Conservation (phyloP, 106 monocot species). For the Vanilla planifolia region DNA sequence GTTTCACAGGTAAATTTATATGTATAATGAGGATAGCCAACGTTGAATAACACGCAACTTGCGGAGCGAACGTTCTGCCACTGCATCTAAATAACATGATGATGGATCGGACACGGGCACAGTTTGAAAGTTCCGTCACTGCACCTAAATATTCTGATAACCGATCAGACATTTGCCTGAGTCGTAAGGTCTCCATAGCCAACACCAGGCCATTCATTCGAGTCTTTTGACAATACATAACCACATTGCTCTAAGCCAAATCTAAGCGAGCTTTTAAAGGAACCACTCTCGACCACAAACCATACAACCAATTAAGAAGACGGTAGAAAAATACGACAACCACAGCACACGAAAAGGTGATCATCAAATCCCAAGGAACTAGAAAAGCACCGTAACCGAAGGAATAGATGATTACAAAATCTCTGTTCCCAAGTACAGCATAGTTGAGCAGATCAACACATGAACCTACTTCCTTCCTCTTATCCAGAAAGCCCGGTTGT, state of each 20-base stretch:
- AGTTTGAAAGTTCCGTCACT: too few relatives aligned
- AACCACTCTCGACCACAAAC: background rate
- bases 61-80: too few relatives aligned
- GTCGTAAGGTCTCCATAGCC: background rate
- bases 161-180: background rate
- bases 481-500: background rate
- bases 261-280: background rate
- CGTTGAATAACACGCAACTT: too few relatives aligned
- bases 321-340: background rate
- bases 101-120: too few relatives aligned
- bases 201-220: too few relatives aligned
- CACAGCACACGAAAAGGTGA: slow-evolving; percentile 2
- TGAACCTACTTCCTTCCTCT: background rate
- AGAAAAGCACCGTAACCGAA: background rate
- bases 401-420: background rate
- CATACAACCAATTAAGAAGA: background rate
- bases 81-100: too few relatives aligned
- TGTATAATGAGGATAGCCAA: too few relatives aligned
- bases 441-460: slow-evolving; percentile 1
- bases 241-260: background rate
- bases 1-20: too few relatives aligned
- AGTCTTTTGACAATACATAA: background rate
- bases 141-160: background rate
- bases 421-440: background rate
- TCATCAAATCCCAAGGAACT: background rate